These are phyloP conservation scores for Hydnomerulius pinastri DNA, from an alignment of 768 basidiomycete genomes.

Conservation along the genomic window DNA sequence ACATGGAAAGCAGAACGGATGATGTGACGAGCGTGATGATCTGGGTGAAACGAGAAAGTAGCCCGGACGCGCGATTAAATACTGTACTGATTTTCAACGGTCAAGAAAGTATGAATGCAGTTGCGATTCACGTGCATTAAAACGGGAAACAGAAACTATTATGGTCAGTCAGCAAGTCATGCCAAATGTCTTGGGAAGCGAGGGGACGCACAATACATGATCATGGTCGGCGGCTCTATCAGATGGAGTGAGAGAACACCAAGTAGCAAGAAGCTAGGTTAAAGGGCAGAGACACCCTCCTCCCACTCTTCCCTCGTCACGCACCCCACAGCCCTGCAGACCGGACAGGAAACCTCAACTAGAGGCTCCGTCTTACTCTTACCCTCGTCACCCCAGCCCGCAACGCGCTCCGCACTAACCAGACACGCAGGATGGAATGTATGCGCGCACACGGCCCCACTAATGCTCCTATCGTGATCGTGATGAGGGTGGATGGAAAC, in stretches of 20 bases:
- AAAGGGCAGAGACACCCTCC: constrained; percentile 39
- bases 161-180: no score
- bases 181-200: not conserved
- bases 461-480: constrained; percentile 16
- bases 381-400: constrained; percentile 58
- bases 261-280: not conserved
- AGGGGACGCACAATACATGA: not conserved
- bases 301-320: constrained; percentile 66
- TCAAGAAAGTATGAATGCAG: no score
- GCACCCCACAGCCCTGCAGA: constrained; percentile 65
- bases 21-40: not conserved
- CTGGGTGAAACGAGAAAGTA: not conserved
- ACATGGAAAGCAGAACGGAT: constrained; percentile 7
- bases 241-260: no score
- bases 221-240: not conserved
- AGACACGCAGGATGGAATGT: constrained; percentile 73
- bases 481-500: constrained; percentile 25
- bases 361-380: constrained; percentile 39
- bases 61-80: not conserved
- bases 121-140: not conserved
- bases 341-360: constrained; percentile 74
- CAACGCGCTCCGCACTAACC: constrained; percentile 64
- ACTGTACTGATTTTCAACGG: no score
- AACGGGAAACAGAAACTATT: not conserved
- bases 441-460: constrained; percentile 53